Percentiles rank a stretch among this genome's conserved stretches.
Conservation (phyloP, 2,329 filamentous ascomycete species). For the Graphilbum sp. region DNA sequence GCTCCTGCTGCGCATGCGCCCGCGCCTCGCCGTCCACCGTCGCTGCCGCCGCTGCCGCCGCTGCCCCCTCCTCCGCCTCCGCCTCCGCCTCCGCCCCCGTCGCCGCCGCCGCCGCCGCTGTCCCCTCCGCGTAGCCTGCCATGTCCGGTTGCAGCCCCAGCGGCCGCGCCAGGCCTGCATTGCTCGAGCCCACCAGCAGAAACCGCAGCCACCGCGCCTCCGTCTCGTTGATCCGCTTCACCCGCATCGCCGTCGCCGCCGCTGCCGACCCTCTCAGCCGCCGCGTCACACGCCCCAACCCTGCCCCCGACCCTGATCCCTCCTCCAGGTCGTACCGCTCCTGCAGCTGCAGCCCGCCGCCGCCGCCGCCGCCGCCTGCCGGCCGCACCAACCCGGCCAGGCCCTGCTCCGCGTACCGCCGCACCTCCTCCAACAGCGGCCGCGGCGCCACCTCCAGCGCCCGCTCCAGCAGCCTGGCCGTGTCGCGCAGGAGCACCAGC, state of each 20-base stretch:
- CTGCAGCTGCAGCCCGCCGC: background rate
- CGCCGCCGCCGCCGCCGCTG: background rate
- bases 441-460: constrained; percentile 13
- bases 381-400: background rate
- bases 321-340: background rate
- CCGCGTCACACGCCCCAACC: too few relatives aligned
- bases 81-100: background rate
- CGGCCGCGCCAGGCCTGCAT: constrained; percentile 9
- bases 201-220: constrained; percentile 19
- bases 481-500: constrained; percentile 12
- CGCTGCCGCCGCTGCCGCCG: background rate
- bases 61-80: background rate
- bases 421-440: constrained; percentile 12
- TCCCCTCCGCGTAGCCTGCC: background rate
- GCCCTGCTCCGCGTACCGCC: constrained; percentile 4
- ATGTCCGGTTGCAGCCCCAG: constrained; percentile 3
- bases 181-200: constrained; percentile 14
- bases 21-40: background rate
- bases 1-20: background rate
- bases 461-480: constrained; percentile 12
- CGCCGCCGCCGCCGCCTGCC: background rate
- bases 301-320: background rate
- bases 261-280: too few relatives aligned
- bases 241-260: background rate
- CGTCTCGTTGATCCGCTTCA: constrained; percentile 9